These are phyloP conservation scores for Furculomyces boomerangus DNA, from an alignment of 371 early-diverging fungal species.

Conservation along the genomic window DNA sequence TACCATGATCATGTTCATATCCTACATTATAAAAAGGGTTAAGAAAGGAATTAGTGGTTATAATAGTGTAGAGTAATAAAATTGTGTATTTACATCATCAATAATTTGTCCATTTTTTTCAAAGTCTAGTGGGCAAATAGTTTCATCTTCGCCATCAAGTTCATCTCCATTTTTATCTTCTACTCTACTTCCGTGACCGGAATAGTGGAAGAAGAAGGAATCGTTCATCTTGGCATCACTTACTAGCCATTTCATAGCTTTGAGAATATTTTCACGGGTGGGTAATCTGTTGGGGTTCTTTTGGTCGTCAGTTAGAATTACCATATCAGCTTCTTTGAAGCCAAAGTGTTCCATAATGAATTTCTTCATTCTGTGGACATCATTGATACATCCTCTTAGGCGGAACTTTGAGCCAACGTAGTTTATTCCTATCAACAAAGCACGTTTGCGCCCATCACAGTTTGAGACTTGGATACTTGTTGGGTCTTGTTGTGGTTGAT, in stretches of 20 bases:
- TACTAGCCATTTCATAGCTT: slow-evolving; percentile 81
- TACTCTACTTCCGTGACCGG: slow-evolving; percentile 56
- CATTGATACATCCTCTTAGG: slow-evolving; percentile 77
- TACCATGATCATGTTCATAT: slow-evolving; percentile 65
- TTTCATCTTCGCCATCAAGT: slow-evolving; percentile 64
- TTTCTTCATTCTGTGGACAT: slow-evolving; percentile 63
- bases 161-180: slow-evolving; percentile 63
- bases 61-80: background rate
- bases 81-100: slow-evolving; percentile 38
- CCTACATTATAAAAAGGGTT: slow-evolving; percentile 4
- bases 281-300: slow-evolving; percentile 46
- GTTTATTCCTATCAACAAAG: slow-evolving; percentile 84
- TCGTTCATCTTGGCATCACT: slow-evolving; percentile 57
- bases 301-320: slow-evolving; percentile 77
- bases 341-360: slow-evolving; percentile 44
- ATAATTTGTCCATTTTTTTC: slow-evolving; percentile 49
- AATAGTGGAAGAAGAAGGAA: slow-evolving; percentile 66
- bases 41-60: background rate
- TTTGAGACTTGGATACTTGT: slow-evolving; percentile 41
- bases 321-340: slow-evolving; percentile 51
- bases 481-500: slow-evolving; percentile 15
- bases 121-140: slow-evolving; percentile 76
- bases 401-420: slow-evolving; percentile 49
- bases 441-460: slow-evolving; percentile 59
- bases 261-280: slow-evolving; percentile 60